Percentiles rank a stretch among this genome's conserved stretches.
Evolutionary conservation across 768 basidiomycete species (phyloP).

Genomic region (Boletales sp.): DNA sequence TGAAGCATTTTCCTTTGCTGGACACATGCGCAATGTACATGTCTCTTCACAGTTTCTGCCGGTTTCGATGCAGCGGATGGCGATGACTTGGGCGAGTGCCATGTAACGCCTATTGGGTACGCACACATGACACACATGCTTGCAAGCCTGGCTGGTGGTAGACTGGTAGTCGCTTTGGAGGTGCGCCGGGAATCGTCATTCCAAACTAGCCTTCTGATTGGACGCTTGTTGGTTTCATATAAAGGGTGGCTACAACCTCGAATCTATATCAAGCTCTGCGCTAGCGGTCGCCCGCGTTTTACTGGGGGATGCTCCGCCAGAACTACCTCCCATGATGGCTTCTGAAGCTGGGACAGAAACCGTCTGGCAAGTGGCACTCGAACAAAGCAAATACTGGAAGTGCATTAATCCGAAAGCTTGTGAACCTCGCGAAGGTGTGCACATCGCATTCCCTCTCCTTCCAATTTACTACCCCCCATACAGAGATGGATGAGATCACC

Average conservation of each 20-base stretch:
- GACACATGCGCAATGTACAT: not conserved
- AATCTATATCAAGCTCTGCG: slow-evolving; percentile 83
- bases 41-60: slow-evolving; percentile 70
- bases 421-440: slow-evolving; percentile 74
- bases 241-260: slow-evolving; percentile 93
- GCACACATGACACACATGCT: slow-evolving; percentile 99
- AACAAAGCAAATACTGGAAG: slow-evolving; percentile 93
- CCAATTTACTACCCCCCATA: not conserved
- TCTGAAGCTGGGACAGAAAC: slow-evolving; percentile 84
- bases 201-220: not conserved
- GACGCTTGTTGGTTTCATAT: not conserved
- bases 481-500: slow-evolving; percentile 59
- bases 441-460: not conserved
- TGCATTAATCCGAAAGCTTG: slow-evolving; percentile 76
- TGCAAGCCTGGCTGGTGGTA: slow-evolving; percentile 80
- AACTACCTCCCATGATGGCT: slow-evolving; percentile 68
- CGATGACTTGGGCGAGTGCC: slow-evolving; percentile 87
- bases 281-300: slow-evolving; percentile 83
- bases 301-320: slow-evolving; percentile 84
- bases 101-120: slow-evolving; percentile 88
- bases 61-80: slow-evolving; percentile 97
- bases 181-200: slow-evolving; percentile 38
- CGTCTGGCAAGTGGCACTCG: slow-evolving; percentile 79
- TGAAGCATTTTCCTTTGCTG: not conserved
- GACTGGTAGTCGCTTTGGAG: slow-evolving; percentile 90